Conservation (phyloP, 208 protist genomes). For the Trypanosoma platydactyli region DNA sequence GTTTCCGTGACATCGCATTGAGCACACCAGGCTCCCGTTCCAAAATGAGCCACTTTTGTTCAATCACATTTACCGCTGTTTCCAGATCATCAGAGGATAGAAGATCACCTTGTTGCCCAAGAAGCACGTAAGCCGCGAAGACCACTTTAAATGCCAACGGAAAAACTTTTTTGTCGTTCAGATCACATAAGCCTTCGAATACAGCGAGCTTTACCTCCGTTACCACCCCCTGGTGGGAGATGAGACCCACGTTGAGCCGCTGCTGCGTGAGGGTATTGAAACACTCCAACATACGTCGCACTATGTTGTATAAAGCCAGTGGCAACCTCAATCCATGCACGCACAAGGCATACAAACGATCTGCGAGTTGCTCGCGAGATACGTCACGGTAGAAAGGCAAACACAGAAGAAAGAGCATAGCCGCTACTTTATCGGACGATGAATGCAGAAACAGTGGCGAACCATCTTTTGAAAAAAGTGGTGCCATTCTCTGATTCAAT, state of each 20-base stretch:
- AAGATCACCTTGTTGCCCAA: conserved; percentile 32
- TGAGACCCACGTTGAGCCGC: conserved; percentile 28
- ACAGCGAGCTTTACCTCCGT: conserved; percentile 38
- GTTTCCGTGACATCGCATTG: conserved; percentile 34
- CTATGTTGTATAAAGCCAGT: conserved; percentile 40
- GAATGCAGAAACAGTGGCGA: conserved; percentile 18
- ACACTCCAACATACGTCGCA: conserved; percentile 65
- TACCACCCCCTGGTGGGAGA: conserved; percentile 9
- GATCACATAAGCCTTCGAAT: conserved; percentile 48
- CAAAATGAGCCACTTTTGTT: conserved; percentile 37
- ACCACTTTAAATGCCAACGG: conserved; percentile 53
- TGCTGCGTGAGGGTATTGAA: conserved; percentile 49
- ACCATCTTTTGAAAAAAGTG: conserved; percentile 31
- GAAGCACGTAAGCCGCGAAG: conserved; percentile 50
- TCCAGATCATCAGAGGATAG: conserved; percentile 15
- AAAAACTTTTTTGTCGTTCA: conserved; percentile 60
- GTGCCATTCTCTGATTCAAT: conserved; percentile 38
- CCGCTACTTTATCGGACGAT: conserved; percentile 29
- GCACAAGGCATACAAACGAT: conserved; percentile 61
- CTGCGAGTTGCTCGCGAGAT: conserved; percentile 32
- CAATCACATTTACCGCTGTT: conserved; percentile 19
- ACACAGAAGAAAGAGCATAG: conserved; percentile 43
- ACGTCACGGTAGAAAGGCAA: conserved; percentile 52
- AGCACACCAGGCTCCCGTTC: conserved; percentile 45
- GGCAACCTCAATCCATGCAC: conserved; percentile 84